Evolutionary conservation across 2,329 filamentous ascomycete species (phyloP).

Genomic region (Fusarium sp.): DNA sequence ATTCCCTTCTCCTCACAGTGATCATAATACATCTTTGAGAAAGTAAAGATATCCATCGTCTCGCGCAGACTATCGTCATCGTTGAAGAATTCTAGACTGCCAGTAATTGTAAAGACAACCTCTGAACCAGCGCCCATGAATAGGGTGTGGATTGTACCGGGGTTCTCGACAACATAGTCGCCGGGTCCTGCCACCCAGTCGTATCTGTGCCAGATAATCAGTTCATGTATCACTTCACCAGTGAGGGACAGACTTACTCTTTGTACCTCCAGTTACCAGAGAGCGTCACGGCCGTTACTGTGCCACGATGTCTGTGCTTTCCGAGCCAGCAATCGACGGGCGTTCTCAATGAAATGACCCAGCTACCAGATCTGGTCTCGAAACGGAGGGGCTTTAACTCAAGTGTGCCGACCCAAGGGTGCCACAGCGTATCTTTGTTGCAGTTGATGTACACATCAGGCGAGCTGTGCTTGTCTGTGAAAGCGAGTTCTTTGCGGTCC

Average conservation of each 20-base stretch:
- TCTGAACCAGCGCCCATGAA: constrained; percentile 1
- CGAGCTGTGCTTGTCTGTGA: constrained; percentile 10
- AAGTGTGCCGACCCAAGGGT: neutral
- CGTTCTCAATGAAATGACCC: neutral
- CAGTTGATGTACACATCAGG: constrained; percentile 5
- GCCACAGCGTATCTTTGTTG: constrained; percentile 1
- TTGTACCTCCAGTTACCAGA: constrained; percentile 11
- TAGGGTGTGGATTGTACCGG: neutral
- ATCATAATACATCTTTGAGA: neutral
- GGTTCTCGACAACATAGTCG: constrained; percentile 2
- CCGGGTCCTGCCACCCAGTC: constrained; percentile 6
- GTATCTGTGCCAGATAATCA: neutral
- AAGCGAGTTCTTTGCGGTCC: constrained; percentile 1
- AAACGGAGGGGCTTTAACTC: neutral
- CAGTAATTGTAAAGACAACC: neutral
- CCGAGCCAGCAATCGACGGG: constrained; percentile 5
- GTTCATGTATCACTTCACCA: neutral
- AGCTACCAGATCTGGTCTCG: neutral
- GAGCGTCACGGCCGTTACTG: neutral
- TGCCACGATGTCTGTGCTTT: neutral
- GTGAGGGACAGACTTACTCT: neutral
- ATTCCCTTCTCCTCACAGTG: neutral
- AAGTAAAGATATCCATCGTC: constrained; percentile 9
- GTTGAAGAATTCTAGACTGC: constrained; percentile 2
- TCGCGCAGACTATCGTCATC: constrained; percentile 1